These are phyloP conservation scores for Vitis vinifera DNA, from an alignment of 164 flowering plant genomes.

Conservation along the genomic window ASM3070453v1 NC_081806.1:6076501-6077000, in stretches of 20 bases:
- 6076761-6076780: constrained; percentile 14
- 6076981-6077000: constrained; percentile 22
- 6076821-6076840: too few relatives aligned
- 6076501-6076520: constrained; percentile 15
- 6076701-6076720: constrained; percentile 2
- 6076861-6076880: too few relatives aligned
- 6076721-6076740: constrained; percentile 6
- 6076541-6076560: constrained; percentile 4
- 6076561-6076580: constrained; percentile 12
- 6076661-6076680: constrained; percentile 13
- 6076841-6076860: too few relatives aligned
- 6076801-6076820: too few relatives aligned
- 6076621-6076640: too few relatives aligned
- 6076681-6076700: constrained; percentile 14
- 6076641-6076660: neutral
- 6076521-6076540: neutral
- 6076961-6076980: constrained; percentile 18
- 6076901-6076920: neutral
- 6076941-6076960: constrained; percentile 25
- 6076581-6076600: too few relatives aligned
- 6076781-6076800: constrained; percentile 6
- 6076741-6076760: constrained; percentile 10
- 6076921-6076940: constrained; percentile 15
- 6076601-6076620: too few relatives aligned
- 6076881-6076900: too few relatives aligned